These are phyloP conservation scores for Croton setiger DNA, from an alignment of 441 rosid genomes.

Conservation along the genomic window DNA sequence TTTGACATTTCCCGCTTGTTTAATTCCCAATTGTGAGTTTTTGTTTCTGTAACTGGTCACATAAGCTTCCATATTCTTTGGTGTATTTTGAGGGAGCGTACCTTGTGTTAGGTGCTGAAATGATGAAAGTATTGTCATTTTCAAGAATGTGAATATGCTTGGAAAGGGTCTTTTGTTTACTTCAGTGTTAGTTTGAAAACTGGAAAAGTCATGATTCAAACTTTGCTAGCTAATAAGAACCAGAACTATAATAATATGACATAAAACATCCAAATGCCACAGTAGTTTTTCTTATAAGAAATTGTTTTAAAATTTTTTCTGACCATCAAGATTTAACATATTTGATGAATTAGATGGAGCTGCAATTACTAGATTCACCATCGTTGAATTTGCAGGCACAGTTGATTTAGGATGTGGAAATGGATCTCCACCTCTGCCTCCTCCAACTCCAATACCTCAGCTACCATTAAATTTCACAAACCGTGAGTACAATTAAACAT, in stretches of 20 bases:
- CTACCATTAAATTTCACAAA: conserved; percentile 3
- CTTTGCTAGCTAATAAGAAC: not conserved
- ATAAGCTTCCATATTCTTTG: not conserved
- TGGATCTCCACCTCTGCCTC: conserved; percentile 31
- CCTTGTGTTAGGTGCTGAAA: not conserved
- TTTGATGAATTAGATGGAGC: not conserved
- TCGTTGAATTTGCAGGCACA: conserved; percentile 38
- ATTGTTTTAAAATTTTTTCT: no score
- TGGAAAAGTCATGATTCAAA: not conserved
- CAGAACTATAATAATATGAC: no score
- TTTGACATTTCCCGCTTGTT: conserved; percentile 31
- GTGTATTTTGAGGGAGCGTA: not conserved
- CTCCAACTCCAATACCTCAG: conserved; percentile 10
- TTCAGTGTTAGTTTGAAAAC: not conserved
- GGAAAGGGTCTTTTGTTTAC: not conserved
- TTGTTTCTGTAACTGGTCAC: not conserved
- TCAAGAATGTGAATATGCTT: not conserved
- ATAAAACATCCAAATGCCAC: no score
- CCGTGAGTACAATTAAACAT: conserved; percentile 15
- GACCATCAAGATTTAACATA: no score
- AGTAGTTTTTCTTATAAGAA: no score
- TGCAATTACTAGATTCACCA: not conserved
- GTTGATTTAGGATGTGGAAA: conserved; percentile 33
- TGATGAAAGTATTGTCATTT: not conserved
- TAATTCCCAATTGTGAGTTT: conserved; percentile 45